Percentiles rank a stretch among this genome's conserved stretches.
phyloP scores from a whole-genome alignment of 495 filamentous ascomycete genomes.

The Tuber calosporum region DNA sequence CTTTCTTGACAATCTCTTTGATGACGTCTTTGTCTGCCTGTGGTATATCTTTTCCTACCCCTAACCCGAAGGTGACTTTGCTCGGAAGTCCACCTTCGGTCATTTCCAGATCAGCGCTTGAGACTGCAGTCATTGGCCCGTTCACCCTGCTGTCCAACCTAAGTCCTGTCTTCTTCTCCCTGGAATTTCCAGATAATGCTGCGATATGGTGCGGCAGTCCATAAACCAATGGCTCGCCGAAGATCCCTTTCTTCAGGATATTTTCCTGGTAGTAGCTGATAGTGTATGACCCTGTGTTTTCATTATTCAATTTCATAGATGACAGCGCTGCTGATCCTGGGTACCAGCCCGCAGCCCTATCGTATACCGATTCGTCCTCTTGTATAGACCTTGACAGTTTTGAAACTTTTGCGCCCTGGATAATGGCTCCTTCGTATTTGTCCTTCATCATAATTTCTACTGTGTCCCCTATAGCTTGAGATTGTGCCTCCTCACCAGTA shows the following conservation, averaged over 20 bases:
- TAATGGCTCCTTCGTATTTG: conserved; percentile 47
- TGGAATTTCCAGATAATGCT: conserved; percentile 50
- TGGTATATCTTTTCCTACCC: neutral
- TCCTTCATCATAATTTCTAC: neutral
- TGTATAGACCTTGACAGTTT: conserved; percentile 44
- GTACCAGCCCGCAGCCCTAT: conserved; percentile 66
- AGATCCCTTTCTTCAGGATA: conserved; percentile 33
- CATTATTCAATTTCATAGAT: conserved; percentile 50
- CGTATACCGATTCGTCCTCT: conserved; percentile 55
- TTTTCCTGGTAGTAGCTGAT: conserved; percentile 50
- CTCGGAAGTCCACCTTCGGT: conserved; percentile 60
- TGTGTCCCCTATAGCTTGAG: neutral
- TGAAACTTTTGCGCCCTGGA: conserved; percentile 65
- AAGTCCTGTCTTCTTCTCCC: conserved; percentile 49
- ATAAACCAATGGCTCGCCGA: conserved; percentile 64
- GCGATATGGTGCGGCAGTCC: conserved; percentile 78
- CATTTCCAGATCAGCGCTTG: conserved; percentile 70
- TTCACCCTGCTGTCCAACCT: conserved; percentile 49
- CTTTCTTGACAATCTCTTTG: neutral
- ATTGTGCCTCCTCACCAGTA: neutral
- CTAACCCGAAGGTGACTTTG: conserved; percentile 50
- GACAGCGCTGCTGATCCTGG: conserved; percentile 55
- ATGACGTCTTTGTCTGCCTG: neutral
- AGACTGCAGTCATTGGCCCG: conserved; percentile 62
- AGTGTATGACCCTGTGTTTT: conserved; percentile 58